These are phyloP conservation scores for Camellia lanceoleosa DNA, from an alignment of 148 eudicot genomes.

Conservation along the genomic window DNA sequence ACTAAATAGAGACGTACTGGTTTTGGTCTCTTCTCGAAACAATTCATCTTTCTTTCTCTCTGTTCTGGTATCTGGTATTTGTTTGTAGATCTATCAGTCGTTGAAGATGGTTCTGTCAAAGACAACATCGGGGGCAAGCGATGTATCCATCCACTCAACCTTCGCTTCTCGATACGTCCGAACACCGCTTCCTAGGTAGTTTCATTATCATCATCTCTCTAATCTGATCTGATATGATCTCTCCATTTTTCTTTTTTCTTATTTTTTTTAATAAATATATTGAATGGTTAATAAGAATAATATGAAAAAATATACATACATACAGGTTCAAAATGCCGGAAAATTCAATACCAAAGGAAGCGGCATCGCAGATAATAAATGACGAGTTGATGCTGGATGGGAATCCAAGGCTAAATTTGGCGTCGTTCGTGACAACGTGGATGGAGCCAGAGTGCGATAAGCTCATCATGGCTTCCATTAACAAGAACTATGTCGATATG, in stretches of 20 bases:
- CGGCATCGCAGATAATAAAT: constrained; percentile 83
- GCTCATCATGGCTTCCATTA: constrained; percentile 64
- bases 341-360: constrained; percentile 75
- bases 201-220: not conserved
- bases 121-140: constrained; percentile 17
- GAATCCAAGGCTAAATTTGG: constrained; percentile 79
- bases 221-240: too few relatives aligned
- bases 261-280: not conserved
- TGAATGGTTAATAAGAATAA: not conserved
- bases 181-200: constrained; percentile 49
- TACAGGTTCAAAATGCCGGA: constrained; percentile 69
- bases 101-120: constrained; percentile 35
- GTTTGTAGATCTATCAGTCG: too few relatives aligned
- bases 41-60: not conserved
- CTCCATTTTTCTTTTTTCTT: not conserved
- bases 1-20: too few relatives aligned
- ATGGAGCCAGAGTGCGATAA: constrained; percentile 96
- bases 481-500: constrained; percentile 83
- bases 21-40: not conserved
- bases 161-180: constrained; percentile 63
- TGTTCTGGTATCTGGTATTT: not conserved
- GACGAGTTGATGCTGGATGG: constrained; percentile 93
- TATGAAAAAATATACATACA: not conserved
- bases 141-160: constrained; percentile 47
- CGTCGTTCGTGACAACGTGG: constrained; percentile 93